Evolutionary conservation across 768 basidiomycete species (phyloP).

Genomic region (Astraeus odoratus): DNA sequence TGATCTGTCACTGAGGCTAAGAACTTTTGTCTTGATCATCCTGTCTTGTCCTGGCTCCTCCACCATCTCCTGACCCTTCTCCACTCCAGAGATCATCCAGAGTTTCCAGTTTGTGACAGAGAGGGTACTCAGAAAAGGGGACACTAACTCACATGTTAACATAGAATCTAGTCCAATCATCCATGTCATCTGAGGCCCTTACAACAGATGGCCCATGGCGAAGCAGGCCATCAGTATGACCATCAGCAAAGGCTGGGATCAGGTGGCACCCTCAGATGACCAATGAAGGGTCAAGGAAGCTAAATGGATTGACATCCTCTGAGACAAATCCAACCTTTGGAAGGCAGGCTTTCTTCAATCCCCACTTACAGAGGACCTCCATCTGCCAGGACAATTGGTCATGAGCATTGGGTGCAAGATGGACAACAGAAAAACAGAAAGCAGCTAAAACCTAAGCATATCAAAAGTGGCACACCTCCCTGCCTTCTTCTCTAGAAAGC

Average conservation of each 20-base stretch:
- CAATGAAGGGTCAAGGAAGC: slow-evolving; percentile 16
- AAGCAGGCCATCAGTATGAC: slow-evolving; percentile 3
- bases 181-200: not conserved
- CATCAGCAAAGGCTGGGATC: slow-evolving; percentile 16
- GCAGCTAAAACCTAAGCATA: slow-evolving; percentile 15
- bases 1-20: no score
- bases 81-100: no score
- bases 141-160: slow-evolving; percentile 5
- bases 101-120: no score
- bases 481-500: no score
- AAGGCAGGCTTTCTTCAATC: slow-evolving; percentile 7
- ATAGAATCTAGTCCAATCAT: slow-evolving; percentile 4
- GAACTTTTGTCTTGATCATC: no score
- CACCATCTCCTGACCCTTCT: no score
- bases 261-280: slow-evolving; percentile 15
- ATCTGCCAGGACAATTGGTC: no score
- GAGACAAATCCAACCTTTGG: slow-evolving; percentile 15
- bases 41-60: no score
- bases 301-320: slow-evolving; percentile 8
- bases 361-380: slow-evolving; percentile 17
- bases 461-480: no score
- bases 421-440: slow-evolving; percentile 5
- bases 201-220: not conserved
- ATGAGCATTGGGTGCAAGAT: not conserved
- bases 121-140: not conserved